These are phyloP conservation scores for Wickerhamiella infanticola DNA, from an alignment of 1,139 yeast species.

Conservation along the genomic window DNA sequence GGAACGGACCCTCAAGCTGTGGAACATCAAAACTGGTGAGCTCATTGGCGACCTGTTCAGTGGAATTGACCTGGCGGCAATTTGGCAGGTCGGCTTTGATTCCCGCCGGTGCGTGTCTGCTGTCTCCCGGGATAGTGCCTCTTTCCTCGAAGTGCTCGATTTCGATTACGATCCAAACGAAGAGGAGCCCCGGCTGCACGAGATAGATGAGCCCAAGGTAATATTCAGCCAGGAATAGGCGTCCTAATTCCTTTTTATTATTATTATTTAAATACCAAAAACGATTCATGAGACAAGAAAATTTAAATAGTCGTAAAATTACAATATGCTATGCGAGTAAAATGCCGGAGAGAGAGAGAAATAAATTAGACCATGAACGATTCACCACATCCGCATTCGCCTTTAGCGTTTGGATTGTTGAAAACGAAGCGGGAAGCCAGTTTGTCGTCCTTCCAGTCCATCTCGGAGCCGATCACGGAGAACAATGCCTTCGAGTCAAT, in stretches of 20 bases:
- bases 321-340: too few relatives aligned
- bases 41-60: constrained; percentile 59
- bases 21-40: constrained; percentile 71
- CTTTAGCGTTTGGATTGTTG: constrained; percentile 89
- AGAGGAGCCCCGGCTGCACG: neutral
- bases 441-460: constrained; percentile 97
- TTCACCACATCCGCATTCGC: constrained; percentile 98
- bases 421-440: constrained; percentile 78
- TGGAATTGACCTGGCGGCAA: constrained; percentile 47
- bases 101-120: constrained; percentile 82
- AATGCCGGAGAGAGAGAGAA: neutral
- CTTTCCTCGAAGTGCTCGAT: constrained; percentile 67
- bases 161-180: constrained; percentile 35
- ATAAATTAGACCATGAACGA: constrained; percentile 72
- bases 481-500: constrained; percentile 93
- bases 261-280: too few relatives aligned
- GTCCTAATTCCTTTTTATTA: too few relatives aligned
- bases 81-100: constrained; percentile 91
- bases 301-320: too few relatives aligned
- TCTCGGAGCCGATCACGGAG: constrained; percentile 89
- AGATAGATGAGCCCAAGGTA: too few relatives aligned
- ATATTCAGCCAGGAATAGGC: too few relatives aligned
- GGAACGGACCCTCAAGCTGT: constrained; percentile 61
- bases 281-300: too few relatives aligned
- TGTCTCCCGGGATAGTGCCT: constrained; percentile 59